Evolutionary conservation across 2,329 filamentous ascomycete genomes (phyloP).

Genomic region (Verticillium nonalfalfae): DNA sequence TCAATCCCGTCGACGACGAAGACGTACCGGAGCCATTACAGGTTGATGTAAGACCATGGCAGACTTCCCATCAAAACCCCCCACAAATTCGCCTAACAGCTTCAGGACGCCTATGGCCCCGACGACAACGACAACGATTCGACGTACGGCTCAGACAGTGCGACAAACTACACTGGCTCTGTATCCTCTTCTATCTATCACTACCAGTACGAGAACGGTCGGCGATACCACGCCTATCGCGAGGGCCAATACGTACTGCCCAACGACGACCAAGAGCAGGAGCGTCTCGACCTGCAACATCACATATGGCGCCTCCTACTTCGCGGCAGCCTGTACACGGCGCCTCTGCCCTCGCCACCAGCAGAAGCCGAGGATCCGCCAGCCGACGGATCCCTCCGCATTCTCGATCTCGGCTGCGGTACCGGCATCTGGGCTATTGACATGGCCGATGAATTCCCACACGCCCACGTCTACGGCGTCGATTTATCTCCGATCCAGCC

Average conservation of each 20-base stretch:
- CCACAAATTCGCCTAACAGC: background rate
- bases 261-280: conserved; percentile 19
- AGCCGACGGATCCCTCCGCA: conserved; percentile 13
- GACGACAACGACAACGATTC: conserved; percentile 21
- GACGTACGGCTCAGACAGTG: conserved; percentile 24
- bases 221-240: conserved; percentile 40
- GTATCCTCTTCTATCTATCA: conserved; percentile 34
- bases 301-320: conserved; percentile 5
- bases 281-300: conserved; percentile 9
- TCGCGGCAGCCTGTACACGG: background rate
- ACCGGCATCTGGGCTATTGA: conserved; percentile 50
- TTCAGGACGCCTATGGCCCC: conserved; percentile 4
- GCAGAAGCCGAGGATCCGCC: background rate
- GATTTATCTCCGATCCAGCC: conserved; percentile 10
- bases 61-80: too few relatives aligned
- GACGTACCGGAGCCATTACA: conserved; percentile 15
- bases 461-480: conserved; percentile 5
- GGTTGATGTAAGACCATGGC: conserved; percentile 14
- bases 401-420: conserved; percentile 54
- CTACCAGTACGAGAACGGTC: conserved; percentile 39
- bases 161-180: conserved; percentile 22
- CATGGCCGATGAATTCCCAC: conserved; percentile 3
- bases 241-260: conserved; percentile 30
- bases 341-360: background rate
- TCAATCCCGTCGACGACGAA: conserved; percentile 10